Evolutionary conservation across 345 rosid genomes (phyloP).

Genomic region (Sonneratia alba): DNA sequence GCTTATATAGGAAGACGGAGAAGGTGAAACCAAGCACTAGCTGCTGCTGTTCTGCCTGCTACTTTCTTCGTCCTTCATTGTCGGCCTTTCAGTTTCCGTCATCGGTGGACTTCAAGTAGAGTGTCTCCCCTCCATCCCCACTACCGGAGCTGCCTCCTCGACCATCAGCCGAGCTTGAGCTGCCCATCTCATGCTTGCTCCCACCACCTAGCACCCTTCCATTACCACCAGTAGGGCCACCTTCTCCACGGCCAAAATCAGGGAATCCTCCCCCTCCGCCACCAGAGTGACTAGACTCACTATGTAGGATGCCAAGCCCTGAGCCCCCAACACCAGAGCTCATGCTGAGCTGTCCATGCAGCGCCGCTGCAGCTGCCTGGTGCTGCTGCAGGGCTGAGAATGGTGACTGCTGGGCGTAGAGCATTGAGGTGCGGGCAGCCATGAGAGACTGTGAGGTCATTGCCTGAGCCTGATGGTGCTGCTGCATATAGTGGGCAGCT

Average conservation of each 20-base stretch:
- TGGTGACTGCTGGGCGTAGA: constrained; percentile 66
- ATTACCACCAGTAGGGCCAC: constrained; percentile 20
- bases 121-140: constrained; percentile 75
- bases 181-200: constrained; percentile 75
- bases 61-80: background rate
- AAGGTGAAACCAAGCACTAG: background rate
- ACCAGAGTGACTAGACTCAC: constrained; percentile 49
- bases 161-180: constrained; percentile 50
- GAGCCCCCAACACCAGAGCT: constrained; percentile 55
- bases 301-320: constrained; percentile 57
- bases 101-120: constrained; percentile 69
- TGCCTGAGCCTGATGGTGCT: constrained; percentile 84
- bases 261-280: constrained; percentile 73
- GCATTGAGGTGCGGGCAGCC: constrained; percentile 87
- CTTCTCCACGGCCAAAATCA: constrained; percentile 52
- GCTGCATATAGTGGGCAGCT: constrained; percentile 67
- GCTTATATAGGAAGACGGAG: background rate
- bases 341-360: constrained; percentile 91
- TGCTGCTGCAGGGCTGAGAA: constrained; percentile 77
- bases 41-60: background rate
- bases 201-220: constrained; percentile 42
- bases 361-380: constrained; percentile 27
- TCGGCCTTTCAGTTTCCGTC: constrained; percentile 64
- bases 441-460: constrained; percentile 82
- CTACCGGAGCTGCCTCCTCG: constrained; percentile 70